phyloP scores from a whole-genome alignment of 768 basidiomycete species.

The Boletus edulis region DNA sequence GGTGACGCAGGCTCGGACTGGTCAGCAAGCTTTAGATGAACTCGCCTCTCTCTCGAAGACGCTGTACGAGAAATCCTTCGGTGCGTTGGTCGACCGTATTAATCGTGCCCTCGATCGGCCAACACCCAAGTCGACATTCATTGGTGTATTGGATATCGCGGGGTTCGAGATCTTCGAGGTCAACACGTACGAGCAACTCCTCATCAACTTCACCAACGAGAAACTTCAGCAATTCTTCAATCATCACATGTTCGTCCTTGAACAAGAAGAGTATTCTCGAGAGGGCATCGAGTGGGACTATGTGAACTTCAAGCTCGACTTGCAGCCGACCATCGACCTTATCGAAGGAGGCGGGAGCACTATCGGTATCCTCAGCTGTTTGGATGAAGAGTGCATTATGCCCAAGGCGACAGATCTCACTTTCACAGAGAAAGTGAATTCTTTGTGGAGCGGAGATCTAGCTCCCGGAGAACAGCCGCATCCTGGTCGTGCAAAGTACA shows the following conservation, averaged over 20 bases:
- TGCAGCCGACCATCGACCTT: conserved; percentile 97
- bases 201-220: conserved; percentile 99
- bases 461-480: conserved; percentile 50
- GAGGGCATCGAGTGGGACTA: conserved; percentile 98
- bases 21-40: conserved; percentile 91
- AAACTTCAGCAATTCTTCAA: conserved; percentile 98
- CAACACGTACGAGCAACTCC: conserved; percentile 95
- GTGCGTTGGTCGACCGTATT: conserved; percentile 89
- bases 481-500: conserved; percentile 80
- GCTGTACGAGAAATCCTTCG: conserved; percentile 96
- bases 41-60: conserved; percentile 90
- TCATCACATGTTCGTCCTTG: conserved; percentile 99
- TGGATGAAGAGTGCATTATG: conserved; percentile 99
- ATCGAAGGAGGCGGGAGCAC: conserved; percentile 74
- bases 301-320: conserved; percentile 94
- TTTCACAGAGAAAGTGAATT: conserved; percentile 89
- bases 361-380: conserved; percentile 87
- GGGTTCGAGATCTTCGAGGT: conserved; percentile 97
- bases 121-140: conserved; percentile 88
- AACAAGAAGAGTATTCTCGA: conserved; percentile 97
- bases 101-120: conserved; percentile 94
- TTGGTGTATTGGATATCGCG: conserved; percentile 98
- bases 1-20: conserved; percentile 91
- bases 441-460: conserved; percentile 58
- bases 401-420: conserved; percentile 96